These are phyloP conservation scores for Malus sylvestris DNA, from an alignment of 306 rosid species.

Conservation along the genomic window DNA sequence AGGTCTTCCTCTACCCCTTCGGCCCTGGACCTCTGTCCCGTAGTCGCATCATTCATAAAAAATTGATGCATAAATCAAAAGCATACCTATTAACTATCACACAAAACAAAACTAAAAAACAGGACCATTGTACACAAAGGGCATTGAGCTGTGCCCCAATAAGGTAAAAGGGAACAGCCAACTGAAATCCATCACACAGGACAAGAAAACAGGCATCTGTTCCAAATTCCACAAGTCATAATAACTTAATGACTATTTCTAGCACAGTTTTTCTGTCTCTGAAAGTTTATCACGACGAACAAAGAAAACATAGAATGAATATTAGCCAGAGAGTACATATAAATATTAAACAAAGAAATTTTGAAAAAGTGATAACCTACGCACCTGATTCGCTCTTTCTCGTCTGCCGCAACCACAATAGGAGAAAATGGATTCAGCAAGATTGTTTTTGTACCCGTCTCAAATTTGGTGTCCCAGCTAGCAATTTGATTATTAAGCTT, in stretches of 20 bases:
- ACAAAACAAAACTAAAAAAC: background rate
- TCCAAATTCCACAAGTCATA: background rate
- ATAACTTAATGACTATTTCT: background rate
- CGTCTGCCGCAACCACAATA: conserved; percentile 84
- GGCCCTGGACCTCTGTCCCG: too few relatives aligned
- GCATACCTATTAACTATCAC: background rate
- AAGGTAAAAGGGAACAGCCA: background rate
- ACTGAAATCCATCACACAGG: background rate
- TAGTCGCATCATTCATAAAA: background rate
- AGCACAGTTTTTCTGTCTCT: background rate
- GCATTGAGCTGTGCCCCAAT: background rate
- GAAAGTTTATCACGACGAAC: background rate
- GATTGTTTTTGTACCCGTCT: conserved; percentile 57
- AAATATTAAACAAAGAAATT: background rate
- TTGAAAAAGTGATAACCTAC: background rate
- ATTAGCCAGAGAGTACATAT: background rate
- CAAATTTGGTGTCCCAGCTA: conserved; percentile 78
- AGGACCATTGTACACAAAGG: background rate
- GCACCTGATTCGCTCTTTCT: conserved; percentile 91
- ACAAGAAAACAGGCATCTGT: background rate
- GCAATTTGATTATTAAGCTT: conserved; percentile 81
- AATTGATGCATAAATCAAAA: background rate
- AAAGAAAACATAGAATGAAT: background rate
- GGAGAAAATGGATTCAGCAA: conserved; percentile 95
- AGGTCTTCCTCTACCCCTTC: too few relatives aligned